Base-by-base conservation (phyloP, 2,329 filamentous ascomycete species). In the Capronia coronata region DNA sequence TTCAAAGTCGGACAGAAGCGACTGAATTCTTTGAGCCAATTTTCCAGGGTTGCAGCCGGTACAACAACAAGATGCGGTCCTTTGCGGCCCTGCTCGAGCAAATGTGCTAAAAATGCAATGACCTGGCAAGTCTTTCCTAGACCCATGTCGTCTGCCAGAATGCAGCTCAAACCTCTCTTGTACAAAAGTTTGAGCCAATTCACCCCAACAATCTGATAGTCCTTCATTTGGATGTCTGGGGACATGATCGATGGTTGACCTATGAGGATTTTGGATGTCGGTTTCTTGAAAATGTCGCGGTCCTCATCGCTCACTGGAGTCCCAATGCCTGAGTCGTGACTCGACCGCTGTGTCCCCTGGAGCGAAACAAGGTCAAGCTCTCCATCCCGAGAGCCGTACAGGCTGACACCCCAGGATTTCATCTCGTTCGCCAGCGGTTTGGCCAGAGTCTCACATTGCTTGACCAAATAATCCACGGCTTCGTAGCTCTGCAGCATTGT, bases 91-190 rank as follows among this genome's bases (percentile, higher is more conserved):
- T 79, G 79, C 62, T 89, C 81, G 13, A 86, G 81, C 21, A 98
- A 73, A 61, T 95, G 84, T 13, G 88, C 86, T 39, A 98, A 76
- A 61, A 98, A 88, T 0, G 88, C 83, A 59, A 98, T 95, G 54
- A 97, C 88, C 63, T 98, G 91, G 61, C 89, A 96, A 0, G 93
- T 98, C 74, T 98, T 98, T 39, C 93, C 93, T 34, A 91, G 73
- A 39, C 74, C 93, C 93, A 98, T 98, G 64, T 98, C 93, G 64
- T 98, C 93, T 1, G 93, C 93, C 14, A 98, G 74, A 49, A 98
- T 97, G 55, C 89, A 91, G 39, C 87, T 91, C 44, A 94, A 78
- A 22, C 82, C 76, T 50, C 86, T 82, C 45, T 83, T 76, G 70
- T 88, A 94, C 11, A 98, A 76, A 39, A 97, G 70, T 48, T 83